Base-by-base conservation (phyloP, 106 monocot species). In the Cymbidium sinense region DNA sequence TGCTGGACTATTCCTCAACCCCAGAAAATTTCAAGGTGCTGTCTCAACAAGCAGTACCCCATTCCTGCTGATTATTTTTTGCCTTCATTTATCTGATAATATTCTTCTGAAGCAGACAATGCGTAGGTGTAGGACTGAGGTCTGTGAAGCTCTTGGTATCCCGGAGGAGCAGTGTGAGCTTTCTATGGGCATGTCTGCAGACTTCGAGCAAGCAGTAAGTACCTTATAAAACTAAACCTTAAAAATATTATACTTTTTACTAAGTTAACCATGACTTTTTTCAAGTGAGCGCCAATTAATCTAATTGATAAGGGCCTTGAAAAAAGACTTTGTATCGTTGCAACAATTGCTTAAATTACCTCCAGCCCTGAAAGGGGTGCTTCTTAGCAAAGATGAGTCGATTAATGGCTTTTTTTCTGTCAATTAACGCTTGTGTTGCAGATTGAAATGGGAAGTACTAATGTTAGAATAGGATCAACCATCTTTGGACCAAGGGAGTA, bases 11-110 rank as follows among this genome's bases (percentile, higher is more conserved):
- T 75, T 74, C 98, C 25, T 99, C 98, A 47, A 91, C 90, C 30
- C 98, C 98, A 71, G 90, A 95, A 86, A 99, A 99, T 86, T 99
- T 99, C 84, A 81, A 75, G 84, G 99, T 96, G 19, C 71, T 74
- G 0, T 34, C 81, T 82, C 34, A 35, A 41, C 27, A 28, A 55
- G 29, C 10, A 58, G 35, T 35, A 47, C 28, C 4, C 64, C 20
- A 34, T 51, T 37, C 18, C 58, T 43, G 7, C 30, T 35, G 6
- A 6, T 43, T 19, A 67, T 34, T 75, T 41, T 2, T 20, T 44
- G 19, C 18, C 5, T 39, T 76, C 15, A 1, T 78, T 39, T 78
- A 20, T 7, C 10, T 80, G 13, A 9, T 31, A n/a, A 41, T 33
- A n/a, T 41, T 75, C 44, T 29, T 41, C 75, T 9, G 21, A 37